These are phyloP conservation scores for Biscutella auriculata DNA, from an alignment of 441 rosid species.

Conservation along the genomic window DNA sequence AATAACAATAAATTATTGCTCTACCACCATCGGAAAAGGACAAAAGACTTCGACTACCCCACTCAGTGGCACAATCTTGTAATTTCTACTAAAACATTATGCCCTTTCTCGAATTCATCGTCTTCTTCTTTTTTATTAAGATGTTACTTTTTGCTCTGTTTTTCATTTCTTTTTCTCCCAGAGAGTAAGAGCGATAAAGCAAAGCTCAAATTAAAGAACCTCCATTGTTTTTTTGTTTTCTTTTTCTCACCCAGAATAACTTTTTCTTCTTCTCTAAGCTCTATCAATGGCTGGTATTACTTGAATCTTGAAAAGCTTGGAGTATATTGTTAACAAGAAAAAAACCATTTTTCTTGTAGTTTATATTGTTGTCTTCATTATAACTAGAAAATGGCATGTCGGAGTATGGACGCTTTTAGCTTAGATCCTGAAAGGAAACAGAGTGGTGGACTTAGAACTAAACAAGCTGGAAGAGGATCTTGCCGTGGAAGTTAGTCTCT, in stretches of 20 bases:
- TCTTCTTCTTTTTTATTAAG: conserved; percentile 14
- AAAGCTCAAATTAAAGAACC: background rate
- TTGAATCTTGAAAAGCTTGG: conserved; percentile 62
- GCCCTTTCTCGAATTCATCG: conserved; percentile 17
- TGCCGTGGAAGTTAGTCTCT: conserved; percentile 89
- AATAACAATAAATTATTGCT: background rate
- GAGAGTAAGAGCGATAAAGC: conserved; percentile 4
- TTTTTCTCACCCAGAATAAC: background rate
- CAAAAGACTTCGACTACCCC: conserved; percentile 25
- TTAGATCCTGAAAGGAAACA: conserved; percentile 94
- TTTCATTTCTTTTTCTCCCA: background rate
- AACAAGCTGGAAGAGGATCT: conserved; percentile 96
- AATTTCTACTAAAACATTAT: conserved; percentile 17
- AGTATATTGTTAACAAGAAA: conserved; percentile 39
- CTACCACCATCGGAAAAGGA: conserved; percentile 26
- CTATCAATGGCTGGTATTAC: conserved; percentile 49
- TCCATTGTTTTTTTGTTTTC: background rate
- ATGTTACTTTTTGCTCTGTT: conserved; percentile 22
- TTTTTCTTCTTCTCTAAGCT: background rate
- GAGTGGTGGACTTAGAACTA: conserved; percentile 83
- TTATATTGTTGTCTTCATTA: background rate
- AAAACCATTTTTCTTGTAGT: background rate
- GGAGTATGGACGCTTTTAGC: conserved; percentile 47
- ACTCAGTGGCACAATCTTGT: conserved; percentile 39
- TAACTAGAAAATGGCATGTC: conserved; percentile 38